Base-by-base conservation (phyloP, 805 yeast species). In the Wickerhamiella kurtzmanii region DNA sequence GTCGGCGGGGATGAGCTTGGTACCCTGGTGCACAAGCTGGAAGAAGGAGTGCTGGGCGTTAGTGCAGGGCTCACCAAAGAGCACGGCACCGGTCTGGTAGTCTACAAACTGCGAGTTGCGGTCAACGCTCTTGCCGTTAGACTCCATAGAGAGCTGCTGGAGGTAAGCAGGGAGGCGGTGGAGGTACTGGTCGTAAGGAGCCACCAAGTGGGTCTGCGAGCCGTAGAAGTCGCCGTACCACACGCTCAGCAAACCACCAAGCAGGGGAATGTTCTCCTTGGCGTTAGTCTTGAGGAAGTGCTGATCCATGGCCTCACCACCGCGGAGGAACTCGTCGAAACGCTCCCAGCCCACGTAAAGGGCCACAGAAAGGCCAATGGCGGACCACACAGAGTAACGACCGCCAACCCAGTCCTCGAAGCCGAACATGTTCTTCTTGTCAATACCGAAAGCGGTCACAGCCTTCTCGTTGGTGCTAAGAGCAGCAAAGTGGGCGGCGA, bases 391-490 rank as follows among this genome's bases (percentile, higher is more conserved):
- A n/a, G 98, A 92, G 80, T 92, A 92, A 70, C 99, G 82, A 64
- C 99, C 99, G 63, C 99, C 99, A 55, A 92, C 99, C 98, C 98
- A 92, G 71, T 72, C 81, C 67, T 88, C 96, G 62, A 92, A 92
- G 54, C 94, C 97, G 69, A 92, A 92, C 99, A 92, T 92, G 75
- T 92, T 92, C 66, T 79, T 82, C 64, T 96, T 79, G 72, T 92
- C 97, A 58, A 92, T 92, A 63, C 99, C 99, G 61, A 92, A 92
- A 71, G 85, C 83, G 60, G 80, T 74, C 54, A 92, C 99, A 68
- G 83, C 96, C 45, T 68, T 69, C 51, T 85, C 94, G 67, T 92
- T 92, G 53, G 98, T 92, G 52, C 95, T 85, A 56, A 92, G 74
- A 49, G 98, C 98, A 59, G 80, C 98, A 64, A 92, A 92, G 74